Percentiles rank a stretch among this genome's conserved stretches.
Evolutionary conservation across 108 stramenopile species (phyloP).

Genomic region (Fragilariopsis cylindrus): DNA sequence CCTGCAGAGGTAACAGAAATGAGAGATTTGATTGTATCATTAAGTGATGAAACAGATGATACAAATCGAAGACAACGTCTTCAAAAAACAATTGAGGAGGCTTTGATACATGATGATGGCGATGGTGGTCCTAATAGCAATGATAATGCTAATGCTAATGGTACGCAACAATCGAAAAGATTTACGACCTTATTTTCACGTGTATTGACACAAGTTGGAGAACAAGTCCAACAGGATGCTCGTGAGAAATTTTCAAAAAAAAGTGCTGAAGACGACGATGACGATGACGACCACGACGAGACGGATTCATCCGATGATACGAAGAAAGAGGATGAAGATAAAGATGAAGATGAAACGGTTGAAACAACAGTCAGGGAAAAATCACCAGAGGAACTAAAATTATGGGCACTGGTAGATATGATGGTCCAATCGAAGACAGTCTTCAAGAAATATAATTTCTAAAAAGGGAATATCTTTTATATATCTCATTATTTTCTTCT

Average conservation of each 20-base stretch:
- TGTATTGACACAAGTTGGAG: constrained; percentile 50
- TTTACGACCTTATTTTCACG: constrained; percentile 43
- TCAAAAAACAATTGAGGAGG: constrained; percentile 48
- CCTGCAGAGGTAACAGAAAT: constrained; percentile 59
- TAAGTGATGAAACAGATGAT: constrained; percentile 64
- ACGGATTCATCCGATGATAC: neutral
- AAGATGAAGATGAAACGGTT: neutral
- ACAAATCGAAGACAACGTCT: constrained; percentile 48
- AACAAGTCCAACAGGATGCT: constrained; percentile 59
- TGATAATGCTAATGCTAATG: too few species aligned
- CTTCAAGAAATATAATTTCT: constrained; percentile 61
- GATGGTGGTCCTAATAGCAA: constrained; percentile 32
- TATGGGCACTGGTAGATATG: constrained; percentile 78
- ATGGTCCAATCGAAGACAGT: constrained; percentile 84
- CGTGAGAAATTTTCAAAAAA: constrained; percentile 29
- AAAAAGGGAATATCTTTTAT: neutral
- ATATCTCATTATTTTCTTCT: too few species aligned
- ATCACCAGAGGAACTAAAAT: constrained; percentile 17
- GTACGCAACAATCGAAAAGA: constrained; percentile 15
- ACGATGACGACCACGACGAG: neutral
- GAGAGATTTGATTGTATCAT: constrained; percentile 57
- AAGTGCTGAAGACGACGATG: constrained; percentile 8
- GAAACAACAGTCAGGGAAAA: neutral
- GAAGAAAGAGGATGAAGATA: constrained; percentile 8
- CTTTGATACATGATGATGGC: constrained; percentile 13